Evolutionary conservation across 2,329 filamentous ascomycete species (phyloP).

Genomic region (Cladosporium cucumerinum): DNA sequence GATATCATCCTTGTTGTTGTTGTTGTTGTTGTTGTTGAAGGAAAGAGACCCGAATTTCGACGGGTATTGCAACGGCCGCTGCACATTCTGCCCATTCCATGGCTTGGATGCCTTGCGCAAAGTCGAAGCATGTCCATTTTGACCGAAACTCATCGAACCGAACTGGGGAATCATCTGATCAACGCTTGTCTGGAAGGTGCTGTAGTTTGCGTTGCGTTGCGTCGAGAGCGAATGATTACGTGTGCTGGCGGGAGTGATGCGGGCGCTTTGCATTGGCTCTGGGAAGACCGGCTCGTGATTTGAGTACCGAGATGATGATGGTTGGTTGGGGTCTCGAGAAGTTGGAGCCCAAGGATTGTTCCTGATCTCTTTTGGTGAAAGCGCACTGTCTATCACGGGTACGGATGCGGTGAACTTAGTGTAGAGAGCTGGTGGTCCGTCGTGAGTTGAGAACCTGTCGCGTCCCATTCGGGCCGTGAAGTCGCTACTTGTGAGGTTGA

Average conservation of each 20-base stretch:
- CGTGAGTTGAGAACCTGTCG: slow-evolving; percentile 21
- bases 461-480: neutral
- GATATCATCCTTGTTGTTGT: slow-evolving; percentile 18
- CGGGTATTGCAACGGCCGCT: neutral
- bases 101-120: slow-evolving; percentile 11
- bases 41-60: neutral
- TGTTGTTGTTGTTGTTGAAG: neutral
- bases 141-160: slow-evolving; percentile 22
- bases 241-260: slow-evolving; percentile 24
- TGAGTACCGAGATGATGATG: slow-evolving; percentile 56
- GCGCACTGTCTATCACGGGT: slow-evolving; percentile 23
- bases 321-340: slow-evolving; percentile 55
- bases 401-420: slow-evolving; percentile 33
- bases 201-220: slow-evolving; percentile 42
- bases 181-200: slow-evolving; percentile 38
- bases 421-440: slow-evolving; percentile 32
- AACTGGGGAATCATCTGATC: slow-evolving; percentile 39
- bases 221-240: slow-evolving; percentile 47
- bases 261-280: slow-evolving; percentile 3
- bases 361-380: slow-evolving; percentile 14
- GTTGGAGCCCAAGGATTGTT: slow-evolving; percentile 2
- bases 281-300: slow-evolving; percentile 33
- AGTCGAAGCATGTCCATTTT: slow-evolving; percentile 11
- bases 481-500: slow-evolving; percentile 26
- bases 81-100: neutral